These are phyloP conservation scores for Triticum aestivum DNA, from an alignment of 176 grass and related monocot species.

Conservation along the genomic window IWGSC_CS_RefSeq_v2.1 NC_057807.1:536013004-536013503, in stretches of 20 bases:
- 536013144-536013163: conserved; percentile 37
- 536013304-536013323: conserved; percentile 64
- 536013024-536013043: background rate
- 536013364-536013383: conserved; percentile 79
- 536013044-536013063: background rate
- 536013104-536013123: conserved; percentile 29
- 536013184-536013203: conserved; percentile 62
- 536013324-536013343: conserved; percentile 73
- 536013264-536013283: conserved; percentile 55
- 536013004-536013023: background rate
- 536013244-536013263: conserved; percentile 66
- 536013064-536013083: background rate
- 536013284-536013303: conserved; percentile 50
- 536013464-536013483: conserved; percentile 74
- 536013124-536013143: conserved; percentile 42
- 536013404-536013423: conserved; percentile 73
- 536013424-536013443: conserved; percentile 66
- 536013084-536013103: background rate
- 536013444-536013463: conserved; percentile 69
- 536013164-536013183: conserved; percentile 18
- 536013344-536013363: conserved; percentile 40
- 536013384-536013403: conserved; percentile 78
- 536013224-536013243: conserved; percentile 43
- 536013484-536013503: conserved; percentile 88
- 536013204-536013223: conserved; percentile 55